Evolutionary conservation across 345 rosid genomes (phyloP), one percentile per base, ranked within the genome.

Genomic region (Populus nigra): DNA sequence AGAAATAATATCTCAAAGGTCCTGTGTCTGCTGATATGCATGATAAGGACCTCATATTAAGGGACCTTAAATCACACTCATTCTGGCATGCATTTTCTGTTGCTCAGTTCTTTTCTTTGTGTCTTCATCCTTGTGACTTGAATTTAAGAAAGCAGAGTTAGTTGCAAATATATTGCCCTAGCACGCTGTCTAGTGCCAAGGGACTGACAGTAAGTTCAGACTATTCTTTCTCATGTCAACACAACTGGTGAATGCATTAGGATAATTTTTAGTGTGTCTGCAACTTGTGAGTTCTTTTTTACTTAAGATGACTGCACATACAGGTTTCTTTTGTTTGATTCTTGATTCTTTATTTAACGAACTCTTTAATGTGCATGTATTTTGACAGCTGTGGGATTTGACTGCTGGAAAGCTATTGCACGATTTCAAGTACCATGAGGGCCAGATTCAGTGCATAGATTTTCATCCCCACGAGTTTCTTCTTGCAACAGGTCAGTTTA

Each of bases 401-500:
- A 96, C 99, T 70, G 99, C 99, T 80, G 99, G 99, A 83, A 96
- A 96, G 83, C 76, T 94, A 75, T 81, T 94, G 88, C 92, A 91
- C 49, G 98, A 96, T 81, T 94, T 96, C 86, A 96, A 94, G 86
- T 73, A 76, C 84, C 98, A 94, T 63, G 99, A 96, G 75, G 98
- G 99, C 77, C 98, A 89, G 82, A 84, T 94, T 88, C 94, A 91
- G 85, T 90, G 98, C 89, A 88, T 96, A 79, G 99, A 96, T 88
- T 96, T 96, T 79, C 99, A 96, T 90, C 99, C 99, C 57, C 89
- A 94, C 36, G 98, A 96, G 76, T 96, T 96, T 84, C 86, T 96
- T 25, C 85, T 96, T 80, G 98, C 97, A 74, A 90, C 99, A 89
- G 99, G 99, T 93, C 81, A 78, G 84, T 85, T 73, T 81, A 57